These are phyloP conservation scores for Ogataea allantospora DNA, from an alignment of 805 yeast species.

Conservation along the genomic window DNA sequence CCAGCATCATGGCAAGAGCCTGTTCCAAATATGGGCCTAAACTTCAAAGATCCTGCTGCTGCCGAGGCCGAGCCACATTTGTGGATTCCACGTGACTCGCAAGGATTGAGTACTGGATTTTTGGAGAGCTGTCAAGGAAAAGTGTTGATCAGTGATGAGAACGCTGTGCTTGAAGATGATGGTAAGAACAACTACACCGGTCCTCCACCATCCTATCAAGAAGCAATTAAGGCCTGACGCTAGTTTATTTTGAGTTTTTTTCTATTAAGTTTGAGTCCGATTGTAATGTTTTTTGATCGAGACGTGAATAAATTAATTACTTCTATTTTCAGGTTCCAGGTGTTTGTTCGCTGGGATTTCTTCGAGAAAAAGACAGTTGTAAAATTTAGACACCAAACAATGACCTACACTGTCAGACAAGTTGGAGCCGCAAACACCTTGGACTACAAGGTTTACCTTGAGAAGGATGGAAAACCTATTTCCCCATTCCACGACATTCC, in stretches of 20 bases:
- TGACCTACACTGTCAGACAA: conserved; percentile 87
- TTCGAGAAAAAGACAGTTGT: conserved; percentile 6
- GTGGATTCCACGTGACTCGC: conserved; percentile 69
- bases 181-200: conserved; percentile 53
- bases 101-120: conserved; percentile 65
- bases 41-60: conserved; percentile 56
- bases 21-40: conserved; percentile 6
- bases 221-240: conserved; percentile 31
- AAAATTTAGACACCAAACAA: conserved; percentile 23
- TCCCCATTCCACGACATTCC: conserved; percentile 96
- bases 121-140: conserved; percentile 53
- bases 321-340: conserved; percentile 5
- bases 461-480: conserved; percentile 89
- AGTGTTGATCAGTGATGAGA: conserved; percentile 54
- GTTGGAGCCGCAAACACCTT: conserved; percentile 94
- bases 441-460: conserved; percentile 88
- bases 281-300: conserved; percentile 4
- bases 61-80: conserved; percentile 56
- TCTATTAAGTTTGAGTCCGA: conserved; percentile 20
- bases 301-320: neutral
- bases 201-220: conserved; percentile 70
- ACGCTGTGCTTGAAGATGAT: conserved; percentile 58
- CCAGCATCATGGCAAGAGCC: conserved; percentile 35
- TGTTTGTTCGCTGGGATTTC: conserved; percentile 3
- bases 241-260: conserved; percentile 21